phyloP scores from a whole-genome alignment of 805 yeast species.

The Lipomyces sp. region DNA sequence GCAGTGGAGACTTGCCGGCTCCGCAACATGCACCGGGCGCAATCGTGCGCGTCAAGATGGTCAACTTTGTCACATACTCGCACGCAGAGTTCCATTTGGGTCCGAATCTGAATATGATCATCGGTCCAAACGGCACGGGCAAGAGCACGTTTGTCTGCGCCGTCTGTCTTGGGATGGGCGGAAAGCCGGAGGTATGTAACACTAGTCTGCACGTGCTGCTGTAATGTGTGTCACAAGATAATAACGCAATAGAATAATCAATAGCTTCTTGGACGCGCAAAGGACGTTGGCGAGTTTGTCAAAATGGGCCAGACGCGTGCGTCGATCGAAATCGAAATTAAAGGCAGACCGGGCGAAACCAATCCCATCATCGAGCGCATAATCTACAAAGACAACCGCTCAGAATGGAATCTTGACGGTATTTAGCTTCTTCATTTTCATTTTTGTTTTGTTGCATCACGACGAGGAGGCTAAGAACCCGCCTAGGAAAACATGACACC shows the following conservation, averaged over 20 bases:
- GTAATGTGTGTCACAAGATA: too few species aligned
- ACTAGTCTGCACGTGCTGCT: too few species aligned
- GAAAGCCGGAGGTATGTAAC: slow-evolving; percentile 52
- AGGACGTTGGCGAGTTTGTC: slow-evolving; percentile 61
- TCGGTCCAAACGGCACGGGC: slow-evolving; percentile 97
- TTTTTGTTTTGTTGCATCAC: neutral
- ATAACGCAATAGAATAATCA: too few species aligned
- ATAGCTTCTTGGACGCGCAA: slow-evolving; percentile 61
- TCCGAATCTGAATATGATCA: slow-evolving; percentile 83
- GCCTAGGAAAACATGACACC: slow-evolving; percentile 29
- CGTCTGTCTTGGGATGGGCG: slow-evolving; percentile 83
- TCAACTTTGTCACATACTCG: slow-evolving; percentile 63
- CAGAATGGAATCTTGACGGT: slow-evolving; percentile 34
- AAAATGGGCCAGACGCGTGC: slow-evolving; percentile 57
- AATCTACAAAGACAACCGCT: slow-evolving; percentile 37
- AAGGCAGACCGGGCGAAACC: slow-evolving; percentile 39
- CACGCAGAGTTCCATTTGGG: slow-evolving; percentile 65
- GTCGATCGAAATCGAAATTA: slow-evolving; percentile 51
- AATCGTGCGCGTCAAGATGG: slow-evolving; percentile 50
- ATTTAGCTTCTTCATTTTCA: slow-evolving; percentile 26
- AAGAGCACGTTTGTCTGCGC: slow-evolving; percentile 93
- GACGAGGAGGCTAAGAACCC: neutral
- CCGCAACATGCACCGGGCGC: slow-evolving; percentile 44
- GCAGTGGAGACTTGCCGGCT: neutral
- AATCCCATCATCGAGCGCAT: slow-evolving; percentile 38